A percentile compares a stretch with the other conserved stretches of the same genome.
phyloP scores from a whole-genome alignment of 129 eudicot genomes.

The Flaveria brownii region DNA sequence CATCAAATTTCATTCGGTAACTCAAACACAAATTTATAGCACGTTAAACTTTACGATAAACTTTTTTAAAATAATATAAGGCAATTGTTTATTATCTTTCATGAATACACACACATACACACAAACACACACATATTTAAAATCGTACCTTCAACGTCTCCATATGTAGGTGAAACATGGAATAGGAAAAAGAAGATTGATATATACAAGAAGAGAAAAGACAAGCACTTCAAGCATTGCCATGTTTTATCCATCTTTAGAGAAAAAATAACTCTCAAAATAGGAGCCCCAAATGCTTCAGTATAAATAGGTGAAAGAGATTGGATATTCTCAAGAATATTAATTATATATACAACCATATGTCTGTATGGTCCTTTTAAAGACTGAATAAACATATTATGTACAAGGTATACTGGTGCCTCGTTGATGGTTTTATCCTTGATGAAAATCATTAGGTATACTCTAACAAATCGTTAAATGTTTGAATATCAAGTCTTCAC shows the following conservation, averaged over 20 bases:
- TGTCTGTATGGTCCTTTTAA: not conserved
- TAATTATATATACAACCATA: not conserved
- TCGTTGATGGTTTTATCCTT: not conserved
- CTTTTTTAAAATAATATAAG: not conserved
- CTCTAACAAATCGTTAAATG: not conserved
- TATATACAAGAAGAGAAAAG: constrained; percentile 34
- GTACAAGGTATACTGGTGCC: not conserved
- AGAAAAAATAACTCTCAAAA: constrained; percentile 9
- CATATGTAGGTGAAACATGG: constrained; percentile 30
- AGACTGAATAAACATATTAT: not conserved
- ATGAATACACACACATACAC: not conserved
- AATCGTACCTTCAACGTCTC: constrained; percentile 36
- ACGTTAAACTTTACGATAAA: not conserved
- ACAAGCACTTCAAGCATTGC: constrained; percentile 27
- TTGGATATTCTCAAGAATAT: constrained; percentile 30
- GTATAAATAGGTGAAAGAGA: constrained; percentile 30
- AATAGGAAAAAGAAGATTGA: constrained; percentile 34
- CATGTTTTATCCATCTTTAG: constrained; percentile 37
- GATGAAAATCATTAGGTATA: not conserved
- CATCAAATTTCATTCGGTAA: too few species aligned
- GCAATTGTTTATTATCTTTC: too few species aligned
- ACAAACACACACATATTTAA: not conserved
- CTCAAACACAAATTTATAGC: not conserved
- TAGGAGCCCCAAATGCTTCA: constrained; percentile 16
- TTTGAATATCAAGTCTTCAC: too few species aligned